Conservation (phyloP, 495 filamentous ascomycete species). For the Trypethelium eluteriae region DNA sequence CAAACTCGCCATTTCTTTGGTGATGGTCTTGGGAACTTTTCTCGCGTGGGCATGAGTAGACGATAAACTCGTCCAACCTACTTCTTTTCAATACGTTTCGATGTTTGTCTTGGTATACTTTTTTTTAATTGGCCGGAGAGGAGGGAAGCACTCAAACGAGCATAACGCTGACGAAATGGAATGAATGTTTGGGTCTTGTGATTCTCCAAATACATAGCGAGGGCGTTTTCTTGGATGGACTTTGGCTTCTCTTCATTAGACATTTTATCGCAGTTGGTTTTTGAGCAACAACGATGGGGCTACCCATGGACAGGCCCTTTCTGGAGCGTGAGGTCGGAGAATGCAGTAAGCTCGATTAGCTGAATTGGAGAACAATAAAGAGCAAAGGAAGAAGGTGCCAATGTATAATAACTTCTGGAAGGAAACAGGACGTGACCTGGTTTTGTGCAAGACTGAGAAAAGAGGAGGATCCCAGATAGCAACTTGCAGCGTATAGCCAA, state of each 20-base stretch:
- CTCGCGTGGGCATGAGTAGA: neutral
- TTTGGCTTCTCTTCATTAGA: neutral
- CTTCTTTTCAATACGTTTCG: neutral
- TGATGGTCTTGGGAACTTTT: neutral
- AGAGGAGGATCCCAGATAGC: neutral
- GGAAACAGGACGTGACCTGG: neutral
- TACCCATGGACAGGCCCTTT: too few relatives aligned
- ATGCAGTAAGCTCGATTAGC: neutral
- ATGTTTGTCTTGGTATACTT: neutral
- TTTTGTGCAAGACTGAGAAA: neutral
- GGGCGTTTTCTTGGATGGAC: neutral
- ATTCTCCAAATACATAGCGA: conserved; percentile 6
- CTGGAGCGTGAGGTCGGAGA: too few relatives aligned
- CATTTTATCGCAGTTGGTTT: too few relatives aligned
- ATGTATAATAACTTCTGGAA: neutral
- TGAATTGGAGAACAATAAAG: neutral
- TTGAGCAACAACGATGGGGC: too few relatives aligned
- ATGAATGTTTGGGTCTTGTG: neutral
- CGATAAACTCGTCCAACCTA: neutral
- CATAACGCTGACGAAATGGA: neutral
- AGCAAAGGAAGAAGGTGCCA: neutral
- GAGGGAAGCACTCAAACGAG: neutral
- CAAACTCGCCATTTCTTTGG: neutral
- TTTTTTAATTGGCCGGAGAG: neutral
- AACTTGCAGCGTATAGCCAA: neutral